Evolutionary conservation across 2,329 filamentous ascomycete species (phyloP).

Genomic region (Penicillium brasilianum): DNA sequence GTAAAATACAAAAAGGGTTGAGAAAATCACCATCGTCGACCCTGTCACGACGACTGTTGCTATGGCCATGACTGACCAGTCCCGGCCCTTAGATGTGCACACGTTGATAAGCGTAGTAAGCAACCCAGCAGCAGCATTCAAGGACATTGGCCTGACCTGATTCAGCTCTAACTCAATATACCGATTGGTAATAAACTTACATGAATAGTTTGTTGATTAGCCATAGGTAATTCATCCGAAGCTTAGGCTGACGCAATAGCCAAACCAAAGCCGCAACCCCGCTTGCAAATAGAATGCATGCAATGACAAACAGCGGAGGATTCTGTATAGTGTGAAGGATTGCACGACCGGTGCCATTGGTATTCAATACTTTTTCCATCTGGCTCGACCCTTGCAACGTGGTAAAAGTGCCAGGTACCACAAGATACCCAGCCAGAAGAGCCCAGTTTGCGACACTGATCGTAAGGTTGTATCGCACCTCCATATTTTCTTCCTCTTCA

Average conservation of each 20-base stretch:
- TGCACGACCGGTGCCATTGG: too few species aligned
- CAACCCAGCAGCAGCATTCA: slow-evolving; percentile 9
- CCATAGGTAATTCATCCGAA: slow-evolving; percentile 1
- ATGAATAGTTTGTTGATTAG: slow-evolving; percentile 7
- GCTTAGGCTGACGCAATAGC: neutral
- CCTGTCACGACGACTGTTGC: slow-evolving; percentile 4
- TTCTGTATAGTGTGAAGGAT: too few species aligned
- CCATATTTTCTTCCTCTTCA: slow-evolving; percentile 4
- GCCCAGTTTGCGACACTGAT: slow-evolving; percentile 1
- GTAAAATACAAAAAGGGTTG: neutral
- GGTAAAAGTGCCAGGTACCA: slow-evolving; percentile 10
- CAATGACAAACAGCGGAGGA: too few species aligned
- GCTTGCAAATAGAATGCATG: neutral
- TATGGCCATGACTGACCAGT: slow-evolving; percentile 7
- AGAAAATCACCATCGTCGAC: neutral
- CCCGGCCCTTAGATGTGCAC: neutral
- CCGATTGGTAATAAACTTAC: slow-evolving; percentile 1
- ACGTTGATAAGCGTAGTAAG: slow-evolving; percentile 8
- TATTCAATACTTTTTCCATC: slow-evolving; percentile 1
- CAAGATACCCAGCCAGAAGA: slow-evolving; percentile 10
- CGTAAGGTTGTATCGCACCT: neutral
- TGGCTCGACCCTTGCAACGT: slow-evolving; percentile 1
- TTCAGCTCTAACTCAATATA: neutral
- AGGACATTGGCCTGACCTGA: slow-evolving; percentile 1
- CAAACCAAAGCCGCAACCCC: neutral